A percentile compares a stretch with the other conserved stretches of the same genome.
phyloP scores from a whole-genome alignment of 495 filamentous ascomycete genomes.

The Podospora fimiseda region DNA sequence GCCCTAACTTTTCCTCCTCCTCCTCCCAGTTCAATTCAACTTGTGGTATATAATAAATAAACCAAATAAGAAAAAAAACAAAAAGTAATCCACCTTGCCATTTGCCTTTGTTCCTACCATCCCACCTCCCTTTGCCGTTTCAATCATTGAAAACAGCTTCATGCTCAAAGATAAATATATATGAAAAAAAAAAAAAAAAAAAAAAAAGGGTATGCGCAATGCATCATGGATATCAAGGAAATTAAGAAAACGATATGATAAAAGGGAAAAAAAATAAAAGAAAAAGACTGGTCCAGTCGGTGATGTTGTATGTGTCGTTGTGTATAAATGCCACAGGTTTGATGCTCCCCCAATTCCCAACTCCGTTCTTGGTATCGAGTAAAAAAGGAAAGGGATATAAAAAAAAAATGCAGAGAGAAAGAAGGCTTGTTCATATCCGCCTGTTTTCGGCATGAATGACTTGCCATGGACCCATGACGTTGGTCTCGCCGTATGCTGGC shows the following conservation, averaged over 20 bases:
- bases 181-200: slow-evolving; percentile 6
- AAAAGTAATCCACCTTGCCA: slow-evolving; percentile 3
- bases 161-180: slow-evolving; percentile 6
- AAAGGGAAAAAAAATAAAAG: slow-evolving; percentile 8
- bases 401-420: slow-evolving; percentile 3
- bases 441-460: slow-evolving; percentile 30
- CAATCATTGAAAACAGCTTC: background rate
- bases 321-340: background rate
- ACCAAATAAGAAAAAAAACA: too few species aligned
- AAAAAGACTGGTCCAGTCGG: background rate
- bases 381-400: slow-evolving; percentile 6
- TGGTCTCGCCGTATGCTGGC: slow-evolving; percentile 34
- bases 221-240: slow-evolving; percentile 6
- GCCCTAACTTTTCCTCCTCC: slow-evolving; percentile 2
- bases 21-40: background rate
- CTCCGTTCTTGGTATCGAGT: background rate
- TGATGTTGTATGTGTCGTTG: background rate
- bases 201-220: slow-evolving; percentile 4
- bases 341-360: background rate
- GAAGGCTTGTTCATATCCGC: slow-evolving; percentile 2
- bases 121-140: background rate
- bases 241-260: slow-evolving; percentile 7
- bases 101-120: background rate
- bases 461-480: slow-evolving; percentile 33
- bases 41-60: slow-evolving; percentile 11